These are phyloP conservation scores for Arctium lappa DNA, from an alignment of 129 eudicot species.

Conservation along the genomic window DNA sequence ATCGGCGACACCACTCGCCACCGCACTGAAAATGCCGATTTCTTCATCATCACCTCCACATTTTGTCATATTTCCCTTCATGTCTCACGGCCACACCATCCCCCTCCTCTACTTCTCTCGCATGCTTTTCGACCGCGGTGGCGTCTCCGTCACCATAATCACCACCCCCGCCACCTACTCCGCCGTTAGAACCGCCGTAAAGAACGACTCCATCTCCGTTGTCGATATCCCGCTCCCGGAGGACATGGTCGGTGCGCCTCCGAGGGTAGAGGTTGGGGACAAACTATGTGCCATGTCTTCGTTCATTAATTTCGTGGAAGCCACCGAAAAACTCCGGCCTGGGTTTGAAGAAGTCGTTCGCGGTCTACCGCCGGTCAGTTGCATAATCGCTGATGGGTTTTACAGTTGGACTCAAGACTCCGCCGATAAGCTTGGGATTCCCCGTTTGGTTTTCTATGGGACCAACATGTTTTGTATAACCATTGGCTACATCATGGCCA, in stretches of 20 bases:
- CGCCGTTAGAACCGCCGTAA: constrained; percentile 24
- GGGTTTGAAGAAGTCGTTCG: constrained; percentile 42
- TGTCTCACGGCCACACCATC: constrained; percentile 75
- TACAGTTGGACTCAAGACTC: constrained; percentile 57
- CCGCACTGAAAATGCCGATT: neutral
- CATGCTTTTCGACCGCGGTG: constrained; percentile 40
- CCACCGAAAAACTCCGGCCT: constrained; percentile 39
- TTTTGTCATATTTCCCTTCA: constrained; percentile 58
- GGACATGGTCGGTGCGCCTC: constrained; percentile 24
- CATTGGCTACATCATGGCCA: constrained; percentile 23
- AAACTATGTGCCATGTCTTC: constrained; percentile 40
- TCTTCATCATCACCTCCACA: constrained; percentile 34
- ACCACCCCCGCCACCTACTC: constrained; percentile 54
- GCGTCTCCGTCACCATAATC: constrained; percentile 51
- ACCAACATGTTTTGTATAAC: constrained; percentile 36
- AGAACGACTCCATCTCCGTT: constrained; percentile 25
- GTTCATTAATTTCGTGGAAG: constrained; percentile 31
- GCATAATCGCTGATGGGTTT: constrained; percentile 58
- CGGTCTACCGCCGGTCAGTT: constrained; percentile 27
- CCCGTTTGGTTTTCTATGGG: constrained; percentile 43
- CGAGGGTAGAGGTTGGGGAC: constrained; percentile 38
- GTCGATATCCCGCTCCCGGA: constrained; percentile 43
- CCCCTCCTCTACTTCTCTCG: constrained; percentile 65
- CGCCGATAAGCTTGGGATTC: constrained; percentile 41
- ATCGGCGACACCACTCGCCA: neutral